Conservation (phyloP, 2,329 filamentous ascomycete genomes). For the Penicillium sp. region DNA sequence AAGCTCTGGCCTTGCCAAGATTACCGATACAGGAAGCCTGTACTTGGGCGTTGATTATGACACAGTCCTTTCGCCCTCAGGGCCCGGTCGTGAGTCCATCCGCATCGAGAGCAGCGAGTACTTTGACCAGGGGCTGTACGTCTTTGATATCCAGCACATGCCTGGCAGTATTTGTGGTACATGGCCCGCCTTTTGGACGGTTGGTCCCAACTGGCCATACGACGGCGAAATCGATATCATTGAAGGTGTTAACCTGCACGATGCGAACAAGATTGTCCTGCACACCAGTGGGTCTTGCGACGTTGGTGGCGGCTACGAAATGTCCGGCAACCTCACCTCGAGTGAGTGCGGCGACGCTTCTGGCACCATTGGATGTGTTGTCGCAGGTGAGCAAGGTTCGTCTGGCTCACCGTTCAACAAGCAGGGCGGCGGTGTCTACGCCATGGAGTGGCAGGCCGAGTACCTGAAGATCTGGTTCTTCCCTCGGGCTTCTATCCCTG, state of each 20-base stretch:
- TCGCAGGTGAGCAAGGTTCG: constrained; percentile 44
- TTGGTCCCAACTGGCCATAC: constrained; percentile 47
- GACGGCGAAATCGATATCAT: constrained; percentile 58
- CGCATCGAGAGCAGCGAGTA: constrained; percentile 51
- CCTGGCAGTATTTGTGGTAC: constrained; percentile 54
- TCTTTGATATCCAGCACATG: constrained; percentile 55
- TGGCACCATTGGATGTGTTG: constrained; percentile 46
- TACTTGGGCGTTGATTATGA: constrained; percentile 53
- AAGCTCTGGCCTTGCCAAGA: constrained; percentile 40
- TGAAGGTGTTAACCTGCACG: constrained; percentile 55
- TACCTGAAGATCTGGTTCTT: constrained; percentile 60
- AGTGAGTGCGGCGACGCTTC: constrained; percentile 54
- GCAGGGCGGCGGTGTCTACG: constrained; percentile 55
- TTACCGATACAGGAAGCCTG: constrained; percentile 40
- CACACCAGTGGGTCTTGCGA: constrained; percentile 54
- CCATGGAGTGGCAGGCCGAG: constrained; percentile 52
- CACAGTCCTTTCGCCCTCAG: constrained; percentile 40
- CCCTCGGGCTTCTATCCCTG: constrained; percentile 48
- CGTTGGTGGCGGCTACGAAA: constrained; percentile 47
- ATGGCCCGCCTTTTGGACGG: constrained; percentile 58
- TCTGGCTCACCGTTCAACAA: constrained; percentile 62
- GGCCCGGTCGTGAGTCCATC: constrained; percentile 49
- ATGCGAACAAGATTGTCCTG: constrained; percentile 52
- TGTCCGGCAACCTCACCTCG: constrained; percentile 55
- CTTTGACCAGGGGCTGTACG: constrained; percentile 52